phyloP scores from a whole-genome alignment of 164 flowering plant species.

The Buxus sempervirens region DNA sequence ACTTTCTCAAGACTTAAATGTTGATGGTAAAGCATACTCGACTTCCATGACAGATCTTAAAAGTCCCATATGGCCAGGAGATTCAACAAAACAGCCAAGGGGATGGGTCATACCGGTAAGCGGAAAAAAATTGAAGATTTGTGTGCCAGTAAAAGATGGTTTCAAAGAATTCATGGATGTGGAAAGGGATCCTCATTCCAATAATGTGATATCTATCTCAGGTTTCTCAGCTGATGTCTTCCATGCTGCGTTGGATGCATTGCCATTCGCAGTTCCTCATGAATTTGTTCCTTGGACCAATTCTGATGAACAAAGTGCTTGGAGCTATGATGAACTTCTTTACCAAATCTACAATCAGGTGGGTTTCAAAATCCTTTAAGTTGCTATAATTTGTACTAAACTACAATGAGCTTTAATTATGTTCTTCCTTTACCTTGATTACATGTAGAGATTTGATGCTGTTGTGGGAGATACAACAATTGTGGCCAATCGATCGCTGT shows the following conservation, averaged over 20 bases:
- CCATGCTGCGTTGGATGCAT: slow-evolving; percentile 8
- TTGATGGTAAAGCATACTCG: not conserved
- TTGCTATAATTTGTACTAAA: too few species aligned
- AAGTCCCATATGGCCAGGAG: slow-evolving; percentile 41
- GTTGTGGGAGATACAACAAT: slow-evolving; percentile 31
- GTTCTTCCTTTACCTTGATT: too few species aligned
- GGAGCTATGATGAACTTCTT: slow-evolving; percentile 16
- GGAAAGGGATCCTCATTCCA: not conserved
- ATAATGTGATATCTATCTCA: not conserved
- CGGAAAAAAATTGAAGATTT: slow-evolving; percentile 30
- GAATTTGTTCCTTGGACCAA: slow-evolving; percentile 9
- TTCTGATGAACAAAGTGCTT: not conserved
- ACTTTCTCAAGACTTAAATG: not conserved
- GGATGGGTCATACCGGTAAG: slow-evolving; percentile 32
- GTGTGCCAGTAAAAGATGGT: slow-evolving; percentile 32
- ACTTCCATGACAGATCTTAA: not conserved
- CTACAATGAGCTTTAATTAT: too few species aligned
- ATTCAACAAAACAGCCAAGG: slow-evolving; percentile 16
- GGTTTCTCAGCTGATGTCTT: slow-evolving; percentile 42
- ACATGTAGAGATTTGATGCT: slow-evolving; percentile 23
- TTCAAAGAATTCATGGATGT: slow-evolving; percentile 30
- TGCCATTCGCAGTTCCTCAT: slow-evolving; percentile 12
- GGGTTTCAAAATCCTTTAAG: not conserved
- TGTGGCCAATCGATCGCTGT: slow-evolving; percentile 18
- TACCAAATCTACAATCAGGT: slow-evolving; percentile 28